Conservation (phyloP, 257 asterid genomes). For the Ilex aquifolium region DNA sequence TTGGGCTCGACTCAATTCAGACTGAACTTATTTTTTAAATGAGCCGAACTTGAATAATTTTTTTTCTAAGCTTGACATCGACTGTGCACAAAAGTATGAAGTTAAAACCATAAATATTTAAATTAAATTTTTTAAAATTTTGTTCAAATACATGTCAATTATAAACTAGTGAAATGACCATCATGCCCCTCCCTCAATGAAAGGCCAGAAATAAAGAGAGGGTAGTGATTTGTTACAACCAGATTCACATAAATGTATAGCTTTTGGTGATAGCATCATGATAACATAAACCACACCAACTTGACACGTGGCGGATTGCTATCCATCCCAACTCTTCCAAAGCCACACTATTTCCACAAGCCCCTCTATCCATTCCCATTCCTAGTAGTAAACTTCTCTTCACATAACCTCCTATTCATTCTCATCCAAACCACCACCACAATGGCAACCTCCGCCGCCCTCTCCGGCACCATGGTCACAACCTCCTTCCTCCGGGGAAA, state of each 20-base stretch:
- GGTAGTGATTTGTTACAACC: not conserved
- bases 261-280: not conserved
- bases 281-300: not conserved
- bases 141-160: too few relatives aligned
- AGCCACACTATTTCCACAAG: conserved; percentile 52
- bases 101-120: too few relatives aligned
- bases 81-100: too few relatives aligned
- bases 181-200: too few relatives aligned
- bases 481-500: conserved; percentile 51
- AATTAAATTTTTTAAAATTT: too few relatives aligned
- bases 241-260: not conserved
- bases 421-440: not conserved
- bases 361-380: conserved; percentile 10
- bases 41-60: too few relatives aligned
- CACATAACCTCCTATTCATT: not conserved
- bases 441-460: conserved; percentile 41
- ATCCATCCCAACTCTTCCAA: not conserved
- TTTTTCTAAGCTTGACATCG: too few relatives aligned
- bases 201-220: too few relatives aligned
- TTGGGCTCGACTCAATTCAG: too few relatives aligned
- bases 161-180: too few relatives aligned
- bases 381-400: not conserved
- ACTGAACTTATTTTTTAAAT: too few relatives aligned
- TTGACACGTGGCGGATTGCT: not conserved
- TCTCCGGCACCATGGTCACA: conserved; percentile 47